These are phyloP conservation scores for Hyparrhenia diplandra DNA, from an alignment of 176 grass and related monocot species.

Conservation along the genomic window DNA sequence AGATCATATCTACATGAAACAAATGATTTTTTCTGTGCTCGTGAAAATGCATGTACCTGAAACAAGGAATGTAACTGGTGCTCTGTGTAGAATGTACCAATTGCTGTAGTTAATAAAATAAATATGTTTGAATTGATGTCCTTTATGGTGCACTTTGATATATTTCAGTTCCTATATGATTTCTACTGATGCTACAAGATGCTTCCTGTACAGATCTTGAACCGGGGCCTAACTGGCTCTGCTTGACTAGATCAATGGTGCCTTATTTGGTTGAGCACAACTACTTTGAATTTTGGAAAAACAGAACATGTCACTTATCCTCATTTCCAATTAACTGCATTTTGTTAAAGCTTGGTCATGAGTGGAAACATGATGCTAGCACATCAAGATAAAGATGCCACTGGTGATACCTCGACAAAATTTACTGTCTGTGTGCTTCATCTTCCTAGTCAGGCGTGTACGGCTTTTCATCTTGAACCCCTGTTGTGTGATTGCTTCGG, in stretches of 20 bases:
- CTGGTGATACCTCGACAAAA: background rate
- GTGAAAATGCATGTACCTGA: conserved; percentile 11
- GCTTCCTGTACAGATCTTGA: background rate
- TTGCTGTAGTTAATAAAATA: background rate
- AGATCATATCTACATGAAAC: background rate
- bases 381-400: background rate
- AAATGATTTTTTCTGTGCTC: background rate
- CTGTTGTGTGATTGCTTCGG: background rate
- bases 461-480: background rate
- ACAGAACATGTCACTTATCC: background rate
- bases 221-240: background rate
- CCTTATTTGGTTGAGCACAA: background rate
- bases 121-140: background rate
- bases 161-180: background rate
- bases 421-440: background rate
- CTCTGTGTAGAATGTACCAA: background rate
- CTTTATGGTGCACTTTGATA: background rate
- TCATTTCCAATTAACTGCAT: background rate
- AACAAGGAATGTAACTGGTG: background rate
- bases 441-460: background rate
- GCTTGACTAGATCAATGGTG: background rate
- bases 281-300: background rate
- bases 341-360: background rate
- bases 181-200: background rate
- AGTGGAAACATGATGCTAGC: background rate